Base-by-base conservation (phyloP, 139 green algal species). In the Tetradesmus obliquus region DNA sequence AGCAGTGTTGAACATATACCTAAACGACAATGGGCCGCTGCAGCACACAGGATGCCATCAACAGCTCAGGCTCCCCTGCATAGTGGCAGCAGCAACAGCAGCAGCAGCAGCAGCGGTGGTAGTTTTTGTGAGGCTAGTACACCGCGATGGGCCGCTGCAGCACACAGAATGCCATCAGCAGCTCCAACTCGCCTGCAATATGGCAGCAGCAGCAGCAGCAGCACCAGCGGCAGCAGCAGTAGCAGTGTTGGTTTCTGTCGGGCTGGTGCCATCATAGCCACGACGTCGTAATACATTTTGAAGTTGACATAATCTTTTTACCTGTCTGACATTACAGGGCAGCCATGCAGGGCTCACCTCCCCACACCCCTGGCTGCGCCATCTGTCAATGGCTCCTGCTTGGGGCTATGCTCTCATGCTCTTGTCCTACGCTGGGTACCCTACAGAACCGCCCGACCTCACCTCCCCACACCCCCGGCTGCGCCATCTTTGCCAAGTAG, bases 381-480 rank as follows among this genome's bases (percentile, higher is more conserved):
- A 81, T 51, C 72, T 32, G 32, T 45, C 32, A 45, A 45, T 45
- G 32, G 32, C 32, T 45, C 32, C 32, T 45, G 32, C 32, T 45
- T 45, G 32, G 32, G 32, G 32, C 32, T 45, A 45, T 45, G 32
- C 32, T 45, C 32, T 45, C 32, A 45, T 45, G 32, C 32, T 45
- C 32, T 45, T 45, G 32, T 45, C 32, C 32, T 45, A 13, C 62
- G 62, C 62, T 15, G 13, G 62, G 62, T 15, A 72, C 62, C 13
- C 62, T 12, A 12, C 62, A 72, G 12, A 72, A 13, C 62, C 62
- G 12, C 62, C 10, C 62, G 13, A 72, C 62, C 92, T 10, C 87
- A 94, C 93, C 93, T 86, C 93, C 93, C 93, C 93, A 95, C 10
- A 92, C 91, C 45, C 89, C 89, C 0, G 89, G 91, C 45, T 93